Conservation (phyloP, 2,329 filamentous ascomycete species). For the Rhinocladiella similis region DNA sequence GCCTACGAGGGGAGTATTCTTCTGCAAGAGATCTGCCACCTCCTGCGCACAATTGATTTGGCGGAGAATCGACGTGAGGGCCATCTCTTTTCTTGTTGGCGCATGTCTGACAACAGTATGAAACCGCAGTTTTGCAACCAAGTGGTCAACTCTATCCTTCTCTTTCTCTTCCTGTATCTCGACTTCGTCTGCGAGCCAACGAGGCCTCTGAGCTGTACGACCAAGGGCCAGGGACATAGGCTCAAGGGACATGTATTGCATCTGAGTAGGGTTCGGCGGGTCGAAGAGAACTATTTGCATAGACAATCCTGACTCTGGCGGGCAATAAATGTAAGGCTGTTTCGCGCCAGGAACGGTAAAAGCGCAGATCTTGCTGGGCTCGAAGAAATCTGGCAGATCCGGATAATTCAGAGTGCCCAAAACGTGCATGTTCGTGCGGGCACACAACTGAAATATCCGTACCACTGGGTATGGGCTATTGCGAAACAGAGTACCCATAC, state of each 20-base stretch:
- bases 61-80: constrained; percentile 77
- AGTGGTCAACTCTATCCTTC: constrained; percentile 61
- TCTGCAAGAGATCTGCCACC: constrained; percentile 79
- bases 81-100: constrained; percentile 78
- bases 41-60: constrained; percentile 97
- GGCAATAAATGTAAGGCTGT: constrained; percentile 73
- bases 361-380: constrained; percentile 69
- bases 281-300: constrained; percentile 90
- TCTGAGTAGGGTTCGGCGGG: constrained; percentile 76
- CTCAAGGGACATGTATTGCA: constrained; percentile 93
- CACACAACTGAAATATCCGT: constrained; percentile 82
- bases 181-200: constrained; percentile 47
- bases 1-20: constrained; percentile 83
- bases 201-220: constrained; percentile 19
- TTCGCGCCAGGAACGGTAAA: constrained; percentile 51
- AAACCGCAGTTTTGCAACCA: constrained; percentile 83
- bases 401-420: constrained; percentile 75
- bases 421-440: constrained; percentile 78
- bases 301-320: constrained; percentile 63
- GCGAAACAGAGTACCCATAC: constrained; percentile 78
- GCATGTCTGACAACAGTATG: constrained; percentile 80
- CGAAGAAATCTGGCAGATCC: constrained; percentile 49
- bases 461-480: constrained; percentile 76
- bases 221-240: constrained; percentile 82
- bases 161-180: constrained; percentile 73